Evolutionary conservation across 1,284 basidiomycete genomes (phyloP), one percentile per base, ranked within the genome.

Genomic region (Ganoderma lucidum): DNA sequence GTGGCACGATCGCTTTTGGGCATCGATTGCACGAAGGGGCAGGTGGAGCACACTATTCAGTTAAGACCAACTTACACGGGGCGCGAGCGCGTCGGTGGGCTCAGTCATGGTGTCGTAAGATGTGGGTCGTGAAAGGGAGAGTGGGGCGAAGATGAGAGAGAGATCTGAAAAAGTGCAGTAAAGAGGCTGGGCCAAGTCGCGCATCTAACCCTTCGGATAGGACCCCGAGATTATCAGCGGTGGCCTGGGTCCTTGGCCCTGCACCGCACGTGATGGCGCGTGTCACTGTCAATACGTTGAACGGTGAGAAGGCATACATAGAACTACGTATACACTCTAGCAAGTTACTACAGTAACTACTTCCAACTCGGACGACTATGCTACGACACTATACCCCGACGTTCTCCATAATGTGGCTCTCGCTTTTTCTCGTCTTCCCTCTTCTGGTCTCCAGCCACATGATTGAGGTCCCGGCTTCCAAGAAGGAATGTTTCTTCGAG

Each of bases 401-500:
- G 62, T 69, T 71, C 61, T 68, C 77, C 42, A 48, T 73, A 58
- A 71, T 79, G 72, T 81, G 76, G 72, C 73, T 88, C 64, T 78
- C 82, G 17, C 66, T 88, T 10, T 75, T 90, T 61, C 73, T 81
- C 59, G 65, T 87, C 28, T 71, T 86, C 62, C 83, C 86, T 6
- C 71, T 79, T 53, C 73, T 89, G 41, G 82, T 84, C 17, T 84
- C 82, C 56, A 87, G 89, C 0, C 91, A 94, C 80, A 86, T 92
- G 80, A 89, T 94, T 75, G 89, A 90, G 76, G 84, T 94, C 17
- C 81, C 86, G 23, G 93, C 96, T 30, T 91, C 92, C 45, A 89
- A 89, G 77, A 96, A 96, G 80, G 96, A 98, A 77, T 99, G 97
- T 83, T 99, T 97, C 87, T 99, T 98, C 79, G 98, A 99, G 83